Evolutionary conservation across 2,329 filamentous ascomycete species (phyloP).

Genomic region (Biscogniauxia sp.): DNA sequence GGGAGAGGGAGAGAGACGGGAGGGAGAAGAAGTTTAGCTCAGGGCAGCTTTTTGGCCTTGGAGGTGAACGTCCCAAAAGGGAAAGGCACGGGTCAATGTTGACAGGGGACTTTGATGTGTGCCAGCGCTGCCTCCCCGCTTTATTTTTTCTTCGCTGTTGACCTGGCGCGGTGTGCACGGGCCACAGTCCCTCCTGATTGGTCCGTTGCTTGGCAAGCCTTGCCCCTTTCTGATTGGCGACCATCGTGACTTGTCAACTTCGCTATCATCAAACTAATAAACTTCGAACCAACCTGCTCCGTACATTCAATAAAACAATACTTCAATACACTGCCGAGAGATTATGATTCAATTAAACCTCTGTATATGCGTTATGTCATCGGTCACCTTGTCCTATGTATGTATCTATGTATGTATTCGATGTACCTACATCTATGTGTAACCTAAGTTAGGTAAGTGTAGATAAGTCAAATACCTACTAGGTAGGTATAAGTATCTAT

Average conservation of each 20-base stretch:
- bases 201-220: neutral
- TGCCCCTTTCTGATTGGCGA: neutral
- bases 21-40: constrained; percentile 8
- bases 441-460: no score
- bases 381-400: no score
- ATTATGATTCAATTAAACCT: no score
- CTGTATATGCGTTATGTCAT: no score
- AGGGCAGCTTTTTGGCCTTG: constrained; percentile 15
- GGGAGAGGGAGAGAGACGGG: constrained; percentile 7
- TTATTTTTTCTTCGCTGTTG: constrained; percentile 1
- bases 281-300: neutral
- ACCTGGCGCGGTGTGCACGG: constrained; percentile 12
- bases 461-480: no score
- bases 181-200: neutral
- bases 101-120: constrained; percentile 6
- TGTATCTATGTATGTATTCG: no score
- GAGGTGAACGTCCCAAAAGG: constrained; percentile 13
- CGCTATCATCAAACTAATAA: neutral
- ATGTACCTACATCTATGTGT: no score
- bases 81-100: constrained; percentile 18
- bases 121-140: constrained; percentile 10
- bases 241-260: neutral
- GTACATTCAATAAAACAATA: no score
- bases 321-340: no score
- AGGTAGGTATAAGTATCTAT: no score